Conservation (phyloP, 2,329 filamentous ascomycete genomes). For the Lasiodiplodia sp. region DNA sequence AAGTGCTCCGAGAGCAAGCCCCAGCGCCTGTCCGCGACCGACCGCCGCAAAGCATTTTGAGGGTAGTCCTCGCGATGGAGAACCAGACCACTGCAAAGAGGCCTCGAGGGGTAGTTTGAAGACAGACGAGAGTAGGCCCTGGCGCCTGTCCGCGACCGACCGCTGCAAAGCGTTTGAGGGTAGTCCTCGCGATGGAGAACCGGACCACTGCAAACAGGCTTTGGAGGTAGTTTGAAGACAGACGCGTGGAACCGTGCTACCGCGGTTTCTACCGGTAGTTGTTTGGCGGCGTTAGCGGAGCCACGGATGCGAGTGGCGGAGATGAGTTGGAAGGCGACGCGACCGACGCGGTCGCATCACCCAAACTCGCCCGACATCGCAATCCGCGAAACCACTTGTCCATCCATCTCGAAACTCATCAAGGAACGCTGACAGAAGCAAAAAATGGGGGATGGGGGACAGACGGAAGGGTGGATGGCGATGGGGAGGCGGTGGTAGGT, state of each 20-base stretch:
- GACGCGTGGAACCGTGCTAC: neutral
- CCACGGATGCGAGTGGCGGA: neutral
- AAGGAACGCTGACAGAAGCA: neutral
- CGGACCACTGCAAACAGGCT: constrained; percentile 17
- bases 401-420: neutral
- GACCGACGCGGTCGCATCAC: neutral
- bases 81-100: constrained; percentile 27
- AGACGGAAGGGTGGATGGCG: constrained; percentile 3
- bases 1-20: neutral
- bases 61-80: constrained; percentile 12
- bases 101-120: constrained; percentile 5
- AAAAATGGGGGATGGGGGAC: neutral
- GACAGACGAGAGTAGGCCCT: neutral
- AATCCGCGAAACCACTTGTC: neutral
- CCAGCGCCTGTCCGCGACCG: neutral
- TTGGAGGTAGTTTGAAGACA: constrained; percentile 4
- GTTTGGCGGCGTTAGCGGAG: neutral
- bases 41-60: constrained; percentile 13
- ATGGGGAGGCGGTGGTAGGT: neutral
- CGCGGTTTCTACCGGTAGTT: neutral
- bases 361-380: neutral
- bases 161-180: constrained; percentile 9
- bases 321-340: neutral
- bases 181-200: constrained; percentile 20
- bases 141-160: neutral